phyloP scores from a whole-genome alignment of 148 eudicot species.

The Amaranthus palmeri region DNA sequence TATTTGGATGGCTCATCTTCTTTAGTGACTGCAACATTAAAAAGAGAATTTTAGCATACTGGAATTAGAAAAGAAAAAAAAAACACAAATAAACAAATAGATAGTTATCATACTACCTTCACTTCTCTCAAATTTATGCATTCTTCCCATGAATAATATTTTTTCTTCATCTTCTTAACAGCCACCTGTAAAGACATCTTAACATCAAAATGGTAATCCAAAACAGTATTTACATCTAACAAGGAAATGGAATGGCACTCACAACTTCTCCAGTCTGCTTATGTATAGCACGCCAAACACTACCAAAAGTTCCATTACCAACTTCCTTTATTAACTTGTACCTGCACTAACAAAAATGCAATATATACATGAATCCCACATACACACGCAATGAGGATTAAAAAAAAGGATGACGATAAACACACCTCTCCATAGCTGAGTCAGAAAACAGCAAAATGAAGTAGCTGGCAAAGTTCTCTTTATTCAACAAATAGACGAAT shows the following conservation, averaged over 20 bases:
- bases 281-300: conserved; percentile 87
- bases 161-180: conserved; percentile 85
- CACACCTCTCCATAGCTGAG: conserved; percentile 71
- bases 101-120: conserved; percentile 24
- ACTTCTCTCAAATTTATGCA: conserved; percentile 79
- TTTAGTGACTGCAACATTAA: conserved; percentile 58
- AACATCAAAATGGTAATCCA: neutral
- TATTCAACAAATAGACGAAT: conserved; percentile 30
- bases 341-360: conserved; percentile 31
- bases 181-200: conserved; percentile 56
- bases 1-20: conserved; percentile 89
- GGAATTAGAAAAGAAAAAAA: neutral
- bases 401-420: neutral
- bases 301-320: conserved; percentile 93
- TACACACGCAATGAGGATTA: neutral
- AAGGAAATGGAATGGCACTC: conserved; percentile 23
- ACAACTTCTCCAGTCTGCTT: conserved; percentile 88
- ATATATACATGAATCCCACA: neutral
- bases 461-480: conserved; percentile 37
- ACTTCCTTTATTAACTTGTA: conserved; percentile 75
- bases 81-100: neutral
- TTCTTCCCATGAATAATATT: conserved; percentile 87
- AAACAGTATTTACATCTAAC: neutral
- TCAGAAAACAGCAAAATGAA: conserved; percentile 21
- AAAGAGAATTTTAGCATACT: neutral